A percentile compares a stretch with the other conserved stretches of the same genome.
Evolutionary conservation across 2,329 filamentous ascomycete genomes (phyloP).

Genomic region (Sclerotinia spermophila): DNA sequence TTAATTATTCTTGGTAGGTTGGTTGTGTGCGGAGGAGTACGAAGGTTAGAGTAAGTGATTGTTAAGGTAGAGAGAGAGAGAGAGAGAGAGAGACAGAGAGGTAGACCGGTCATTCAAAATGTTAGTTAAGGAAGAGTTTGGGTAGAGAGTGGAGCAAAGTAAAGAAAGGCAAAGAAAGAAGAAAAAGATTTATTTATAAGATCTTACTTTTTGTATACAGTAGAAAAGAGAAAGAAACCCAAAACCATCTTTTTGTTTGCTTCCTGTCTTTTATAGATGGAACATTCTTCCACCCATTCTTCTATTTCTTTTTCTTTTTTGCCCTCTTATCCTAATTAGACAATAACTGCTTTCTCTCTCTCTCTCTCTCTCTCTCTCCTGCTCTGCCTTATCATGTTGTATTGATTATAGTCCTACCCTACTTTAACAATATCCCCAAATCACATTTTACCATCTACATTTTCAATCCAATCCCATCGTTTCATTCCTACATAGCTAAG

Average conservation of each 20-base stretch:
- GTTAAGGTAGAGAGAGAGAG: background rate
- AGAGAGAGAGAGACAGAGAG: too few relatives aligned
- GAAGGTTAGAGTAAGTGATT: too few relatives aligned
- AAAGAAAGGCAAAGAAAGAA: background rate
- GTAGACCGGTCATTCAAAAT: background rate
- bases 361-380: background rate
- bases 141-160: background rate
- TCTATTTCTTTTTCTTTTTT: too few relatives aligned
- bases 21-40: background rate
- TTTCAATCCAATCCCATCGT: background rate
- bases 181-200: too few relatives aligned
- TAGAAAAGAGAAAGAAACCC: background rate
- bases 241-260: background rate
- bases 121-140: background rate
- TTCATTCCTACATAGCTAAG: background rate
- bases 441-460: background rate
- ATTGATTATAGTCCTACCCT: background rate
- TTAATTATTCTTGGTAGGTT: background rate
- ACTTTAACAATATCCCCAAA: background rate
- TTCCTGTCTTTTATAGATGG: background rate
- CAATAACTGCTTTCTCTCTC: background rate
- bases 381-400: background rate
- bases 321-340: background rate
- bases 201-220: too few relatives aligned
- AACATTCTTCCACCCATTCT: background rate